Evolutionary conservation across 2,329 filamentous ascomycete species (phyloP).

Genomic region (Rutstroemia sp.): DNA sequence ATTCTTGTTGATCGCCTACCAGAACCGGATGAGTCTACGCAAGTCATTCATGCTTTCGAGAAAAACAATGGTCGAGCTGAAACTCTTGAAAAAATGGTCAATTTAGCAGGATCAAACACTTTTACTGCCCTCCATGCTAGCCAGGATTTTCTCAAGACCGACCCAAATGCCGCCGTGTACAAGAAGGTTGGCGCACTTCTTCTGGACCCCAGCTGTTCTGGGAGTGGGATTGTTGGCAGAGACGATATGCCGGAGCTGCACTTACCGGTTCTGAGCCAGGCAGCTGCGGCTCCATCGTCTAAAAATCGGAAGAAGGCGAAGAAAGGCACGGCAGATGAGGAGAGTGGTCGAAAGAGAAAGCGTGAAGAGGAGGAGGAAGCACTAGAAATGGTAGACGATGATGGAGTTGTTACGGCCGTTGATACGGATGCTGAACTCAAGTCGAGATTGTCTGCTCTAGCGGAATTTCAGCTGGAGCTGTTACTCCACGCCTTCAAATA

Average conservation of each 20-base stretch:
- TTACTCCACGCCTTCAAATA: slow-evolving; percentile 81
- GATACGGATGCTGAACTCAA: slow-evolving; percentile 49
- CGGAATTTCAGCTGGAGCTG: slow-evolving; percentile 74
- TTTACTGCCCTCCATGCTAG: slow-evolving; percentile 62
- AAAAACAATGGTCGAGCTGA: slow-evolving; percentile 64
- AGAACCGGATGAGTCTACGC: slow-evolving; percentile 24
- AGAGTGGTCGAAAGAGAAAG: slow-evolving; percentile 25
- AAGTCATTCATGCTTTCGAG: slow-evolving; percentile 70
- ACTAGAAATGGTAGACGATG: slow-evolving; percentile 43
- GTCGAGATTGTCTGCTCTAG: slow-evolving; percentile 63
- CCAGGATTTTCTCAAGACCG: slow-evolving; percentile 74
- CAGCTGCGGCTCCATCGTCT: slow-evolving; percentile 20
- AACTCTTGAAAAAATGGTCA: slow-evolving; percentile 79
- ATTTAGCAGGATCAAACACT: slow-evolving; percentile 60
- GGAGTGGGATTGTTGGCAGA: slow-evolving; percentile 86
- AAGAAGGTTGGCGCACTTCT: slow-evolving; percentile 70
- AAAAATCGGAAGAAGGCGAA: slow-evolving; percentile 23
- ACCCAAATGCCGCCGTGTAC: slow-evolving; percentile 56
- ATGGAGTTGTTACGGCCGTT: slow-evolving; percentile 45
- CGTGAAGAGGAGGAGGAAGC: slow-evolving; percentile 23
- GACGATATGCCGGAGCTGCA: slow-evolving; percentile 68
- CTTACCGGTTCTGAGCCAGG: slow-evolving; percentile 39
- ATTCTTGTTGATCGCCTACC: slow-evolving; percentile 44
- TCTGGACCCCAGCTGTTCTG: slow-evolving; percentile 90
- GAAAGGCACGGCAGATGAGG: slow-evolving; percentile 15